Evolutionary conservation across 1,284 basidiomycete species (phyloP).

Genomic region (Trametes versicolor): DNA sequence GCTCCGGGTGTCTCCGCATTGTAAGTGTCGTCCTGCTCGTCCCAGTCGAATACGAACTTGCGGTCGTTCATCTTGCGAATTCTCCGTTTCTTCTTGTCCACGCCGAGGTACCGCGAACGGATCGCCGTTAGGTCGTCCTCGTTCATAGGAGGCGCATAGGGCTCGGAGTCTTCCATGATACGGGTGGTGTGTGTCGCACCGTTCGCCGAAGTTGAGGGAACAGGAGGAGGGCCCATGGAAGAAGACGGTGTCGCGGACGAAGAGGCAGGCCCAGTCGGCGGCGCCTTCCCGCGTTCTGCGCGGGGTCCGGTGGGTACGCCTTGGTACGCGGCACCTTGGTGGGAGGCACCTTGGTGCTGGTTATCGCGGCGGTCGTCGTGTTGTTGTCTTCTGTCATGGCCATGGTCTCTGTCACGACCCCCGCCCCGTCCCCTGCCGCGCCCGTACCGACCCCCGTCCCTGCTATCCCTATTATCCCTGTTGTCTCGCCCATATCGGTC

Average conservation of each 20-base stretch:
- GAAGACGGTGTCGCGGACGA: conserved; percentile 38
- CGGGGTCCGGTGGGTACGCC: conserved; percentile 85
- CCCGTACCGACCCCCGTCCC: conserved; percentile 9
- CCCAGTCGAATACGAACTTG: conserved; percentile 99
- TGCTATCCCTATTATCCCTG: conserved; percentile 27
- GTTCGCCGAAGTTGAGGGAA: conserved; percentile 41
- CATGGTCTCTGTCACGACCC: conserved; percentile 44
- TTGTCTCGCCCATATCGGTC: conserved; percentile 61
- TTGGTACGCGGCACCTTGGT: conserved; percentile 59
- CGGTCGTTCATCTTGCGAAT: conserved; percentile 94
- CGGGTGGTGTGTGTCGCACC: conserved; percentile 25
- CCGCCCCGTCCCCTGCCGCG: conserved; percentile 7
- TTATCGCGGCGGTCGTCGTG: conserved; percentile 38
- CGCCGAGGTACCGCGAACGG: conserved; percentile 90
- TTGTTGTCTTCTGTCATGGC: conserved; percentile 46
- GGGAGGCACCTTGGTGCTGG: conserved; percentile 38
- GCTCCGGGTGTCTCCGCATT: conserved; percentile 71
- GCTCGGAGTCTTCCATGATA: conserved; percentile 50
- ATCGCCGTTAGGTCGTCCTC: conserved; percentile 81
- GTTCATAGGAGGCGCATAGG: conserved; percentile 77
- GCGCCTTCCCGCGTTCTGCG: conserved; percentile 68
- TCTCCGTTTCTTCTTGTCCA: conserved; percentile 92
- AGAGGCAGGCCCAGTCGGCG: conserved; percentile 46
- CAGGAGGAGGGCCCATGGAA: conserved; percentile 59
- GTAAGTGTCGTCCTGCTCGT: conserved; percentile 91